Conservation (phyloP, 2,329 filamentous ascomycete genomes). For the Pseudocercospora pini-densiflorae region DNA sequence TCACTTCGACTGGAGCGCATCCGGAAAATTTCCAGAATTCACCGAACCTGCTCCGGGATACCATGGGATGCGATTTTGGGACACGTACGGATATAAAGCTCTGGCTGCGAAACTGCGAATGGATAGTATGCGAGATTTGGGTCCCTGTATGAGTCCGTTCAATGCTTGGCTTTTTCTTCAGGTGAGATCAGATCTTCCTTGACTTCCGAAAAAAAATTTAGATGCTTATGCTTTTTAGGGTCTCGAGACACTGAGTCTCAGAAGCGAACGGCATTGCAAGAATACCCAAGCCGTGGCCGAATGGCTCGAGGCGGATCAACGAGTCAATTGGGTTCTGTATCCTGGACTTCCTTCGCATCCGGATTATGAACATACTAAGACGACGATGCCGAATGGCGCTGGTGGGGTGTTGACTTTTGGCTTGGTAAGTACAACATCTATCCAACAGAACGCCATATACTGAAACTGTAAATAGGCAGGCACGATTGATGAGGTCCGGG, state of each 20-base stretch:
- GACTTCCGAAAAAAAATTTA: too few relatives aligned
- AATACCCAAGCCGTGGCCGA: conserved; percentile 34
- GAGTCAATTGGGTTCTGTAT: conserved; percentile 37
- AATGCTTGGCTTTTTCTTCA: conserved; percentile 33
- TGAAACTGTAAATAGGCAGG: neutral
- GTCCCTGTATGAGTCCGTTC: conserved; percentile 33
- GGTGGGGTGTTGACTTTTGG: conserved; percentile 36
- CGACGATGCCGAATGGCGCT: conserved; percentile 31
- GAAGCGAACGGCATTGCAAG: conserved; percentile 32
- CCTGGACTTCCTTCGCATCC: conserved; percentile 33
- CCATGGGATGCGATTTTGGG: conserved; percentile 36
- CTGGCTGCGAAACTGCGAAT: conserved; percentile 33
- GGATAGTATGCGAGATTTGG: conserved; percentile 36
- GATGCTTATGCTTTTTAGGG: too few relatives aligned
- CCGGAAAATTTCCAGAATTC: conserved; percentile 32
- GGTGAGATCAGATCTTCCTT: too few relatives aligned
- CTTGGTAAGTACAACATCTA: conserved; percentile 12
- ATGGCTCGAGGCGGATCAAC: conserved; percentile 33
- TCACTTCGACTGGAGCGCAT: conserved; percentile 35
- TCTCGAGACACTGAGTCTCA: conserved; percentile 34
- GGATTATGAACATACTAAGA: conserved; percentile 31
- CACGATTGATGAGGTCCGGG: neutral
- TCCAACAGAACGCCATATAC: neutral
- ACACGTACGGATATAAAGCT: conserved; percentile 31
- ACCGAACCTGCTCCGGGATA: conserved; percentile 31